Evolutionary conservation across 2,329 filamentous ascomycete genomes (phyloP).

Genomic region (Aureobasidium vineae): DNA sequence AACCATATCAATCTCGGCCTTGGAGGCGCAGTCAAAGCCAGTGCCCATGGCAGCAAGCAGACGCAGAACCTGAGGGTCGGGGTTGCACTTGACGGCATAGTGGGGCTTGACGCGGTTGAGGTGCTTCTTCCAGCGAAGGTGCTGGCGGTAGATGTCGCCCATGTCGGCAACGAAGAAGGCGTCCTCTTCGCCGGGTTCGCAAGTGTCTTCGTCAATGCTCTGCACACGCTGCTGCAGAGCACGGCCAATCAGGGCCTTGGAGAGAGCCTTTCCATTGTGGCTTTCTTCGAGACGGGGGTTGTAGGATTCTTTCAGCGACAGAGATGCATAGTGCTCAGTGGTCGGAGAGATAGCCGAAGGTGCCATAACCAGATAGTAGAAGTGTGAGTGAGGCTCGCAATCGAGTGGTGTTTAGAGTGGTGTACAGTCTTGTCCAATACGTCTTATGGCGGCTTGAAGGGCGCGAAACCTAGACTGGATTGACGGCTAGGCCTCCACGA

Average conservation of each 20-base stretch:
- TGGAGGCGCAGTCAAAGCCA: conserved; percentile 98
- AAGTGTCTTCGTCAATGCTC: conserved; percentile 79
- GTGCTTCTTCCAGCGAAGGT: conserved; percentile 96
- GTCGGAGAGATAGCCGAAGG: conserved; percentile 62
- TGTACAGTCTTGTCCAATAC: conserved; percentile 35
- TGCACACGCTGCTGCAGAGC: conserved; percentile 83
- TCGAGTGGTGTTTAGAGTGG: conserved; percentile 22
- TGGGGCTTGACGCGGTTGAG: conserved; percentile 91
- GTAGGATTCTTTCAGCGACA: conserved; percentile 40
- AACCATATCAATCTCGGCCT: conserved; percentile 93
- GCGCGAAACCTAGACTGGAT: conserved; percentile 84
- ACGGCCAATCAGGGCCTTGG: conserved; percentile 81
- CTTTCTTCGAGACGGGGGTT: conserved; percentile 30
- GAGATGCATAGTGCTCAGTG: conserved; percentile 39
- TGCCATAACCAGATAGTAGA: conserved; percentile 63
- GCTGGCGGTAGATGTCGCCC: conserved; percentile 97
- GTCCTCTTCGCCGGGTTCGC: conserved; percentile 91
- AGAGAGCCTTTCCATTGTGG: conserved; percentile 51
- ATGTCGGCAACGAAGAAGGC: conserved; percentile 98
- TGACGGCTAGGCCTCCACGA: conserved; percentile 93
- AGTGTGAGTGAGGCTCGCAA: conserved; percentile 29
- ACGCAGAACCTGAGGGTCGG: conserved; percentile 81
- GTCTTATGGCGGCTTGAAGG: conserved; percentile 94
- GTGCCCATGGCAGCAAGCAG: conserved; percentile 85
- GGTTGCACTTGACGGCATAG: conserved; percentile 99